Evolutionary conservation across 2,329 filamentous ascomycete genomes (phyloP), one percentile per base, ranked within the genome.

Genomic region (Penicillium sp.): DNA sequence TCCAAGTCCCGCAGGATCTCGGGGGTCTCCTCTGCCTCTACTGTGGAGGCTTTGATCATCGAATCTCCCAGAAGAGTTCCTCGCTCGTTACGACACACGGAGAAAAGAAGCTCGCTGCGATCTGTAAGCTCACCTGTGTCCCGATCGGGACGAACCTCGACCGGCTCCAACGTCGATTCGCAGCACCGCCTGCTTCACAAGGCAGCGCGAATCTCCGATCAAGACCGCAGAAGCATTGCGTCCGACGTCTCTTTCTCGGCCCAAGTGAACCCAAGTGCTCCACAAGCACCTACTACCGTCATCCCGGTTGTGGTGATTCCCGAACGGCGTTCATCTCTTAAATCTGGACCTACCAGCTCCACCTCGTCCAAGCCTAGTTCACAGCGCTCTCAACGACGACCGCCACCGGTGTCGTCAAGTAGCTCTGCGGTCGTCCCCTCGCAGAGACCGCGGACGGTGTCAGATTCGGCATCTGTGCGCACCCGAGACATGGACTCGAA

Each of bases 21-120:
- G 11, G 71, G 62, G 12, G 63, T 73, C 3, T 82, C 79, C 3
- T 72, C 73, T 24, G 70, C 73, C 9, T 81, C 79, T 5, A 79
- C 77, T 0, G 68, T 81, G 12, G 77, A 80, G 64, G 79, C 76
- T 9, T 70, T 78, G 58, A 77, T 82, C 28, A 72, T 81, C 39
- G 70, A 77, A 13, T 71, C 72, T 12, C 73, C 75, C 4, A 74
- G 71, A 35, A 71, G 69, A 50, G 65, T 70, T 34, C 69, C 63
- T 45, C 68, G 66, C 36, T 74, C 70, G 1, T 63, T 82, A 43
- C 75, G 79, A 43, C 79, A 81, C 58, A 74, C 73, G 5, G 75
- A 73, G 39, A 80, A 76, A 62, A 76, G 76, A 50, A 62, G 71
- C 47, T 78, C 77, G 3, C 65, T 80, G 33, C 73, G 75, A 18